Conservation (phyloP, 2,329 filamentous ascomycete genomes). For the Trematosphaeria pertusa region DNA sequence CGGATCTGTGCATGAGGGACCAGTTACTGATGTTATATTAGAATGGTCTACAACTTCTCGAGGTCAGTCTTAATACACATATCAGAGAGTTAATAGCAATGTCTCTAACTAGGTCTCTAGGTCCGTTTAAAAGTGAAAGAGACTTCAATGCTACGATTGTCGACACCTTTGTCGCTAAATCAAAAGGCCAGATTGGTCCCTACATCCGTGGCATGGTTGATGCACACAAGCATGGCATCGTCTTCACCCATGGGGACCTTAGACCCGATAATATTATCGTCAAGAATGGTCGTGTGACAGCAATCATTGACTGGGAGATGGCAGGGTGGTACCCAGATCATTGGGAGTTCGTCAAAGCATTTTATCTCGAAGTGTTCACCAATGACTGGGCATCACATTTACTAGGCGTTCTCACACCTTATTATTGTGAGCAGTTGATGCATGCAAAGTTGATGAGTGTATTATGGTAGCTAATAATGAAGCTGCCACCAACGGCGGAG, state of each 20-base stretch:
- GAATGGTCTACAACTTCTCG: conserved; percentile 24
- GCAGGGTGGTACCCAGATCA: conserved; percentile 32
- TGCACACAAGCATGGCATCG: conserved; percentile 24
- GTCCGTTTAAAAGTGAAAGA: conserved; percentile 21
- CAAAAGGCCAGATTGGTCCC: conserved; percentile 20
- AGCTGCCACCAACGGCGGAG: background rate
- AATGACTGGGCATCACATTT: conserved; percentile 17
- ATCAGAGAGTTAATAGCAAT: conserved; percentile 1
- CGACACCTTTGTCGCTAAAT: conserved; percentile 19
- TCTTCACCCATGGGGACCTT: conserved; percentile 36
- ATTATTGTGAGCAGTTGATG: conserved; percentile 24
- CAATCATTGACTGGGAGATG: conserved; percentile 29
- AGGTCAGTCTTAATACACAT: conserved; percentile 18
- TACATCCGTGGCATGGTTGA: conserved; percentile 22
- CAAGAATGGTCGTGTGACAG: conserved; percentile 21
- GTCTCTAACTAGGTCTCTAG: conserved; percentile 19
- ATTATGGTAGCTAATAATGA: conserved; percentile 15
- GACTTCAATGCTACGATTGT: conserved; percentile 24
- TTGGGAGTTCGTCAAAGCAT: conserved; percentile 34
- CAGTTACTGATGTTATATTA: conserved; percentile 29
- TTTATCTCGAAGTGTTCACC: conserved; percentile 24
- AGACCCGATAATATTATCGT: conserved; percentile 27
- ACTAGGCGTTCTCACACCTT: conserved; percentile 23
- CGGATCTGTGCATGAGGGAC: conserved; percentile 23
- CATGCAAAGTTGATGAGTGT: conserved; percentile 19